These are phyloP conservation scores for Cercophora newfieldiana DNA, from an alignment of 495 filamentous ascomycete species.

Conservation along the genomic window DNA sequence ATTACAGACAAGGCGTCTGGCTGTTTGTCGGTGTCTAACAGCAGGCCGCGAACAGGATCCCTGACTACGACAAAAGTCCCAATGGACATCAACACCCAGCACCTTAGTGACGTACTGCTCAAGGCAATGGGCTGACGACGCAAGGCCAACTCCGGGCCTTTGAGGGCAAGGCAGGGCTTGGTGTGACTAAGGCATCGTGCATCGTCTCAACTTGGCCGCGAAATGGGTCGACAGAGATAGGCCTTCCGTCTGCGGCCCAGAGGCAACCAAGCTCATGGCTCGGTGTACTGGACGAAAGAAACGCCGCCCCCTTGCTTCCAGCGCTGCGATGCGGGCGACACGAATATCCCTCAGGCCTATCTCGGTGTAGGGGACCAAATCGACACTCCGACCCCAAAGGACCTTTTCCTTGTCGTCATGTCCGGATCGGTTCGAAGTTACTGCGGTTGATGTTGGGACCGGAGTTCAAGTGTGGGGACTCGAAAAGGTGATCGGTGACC, in stretches of 20 bases:
- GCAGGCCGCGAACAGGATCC: neutral
- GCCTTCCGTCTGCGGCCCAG: neutral
- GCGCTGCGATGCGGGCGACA: no score
- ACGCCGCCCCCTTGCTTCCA: neutral
- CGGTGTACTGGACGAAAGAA: neutral
- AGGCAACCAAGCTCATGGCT: neutral
- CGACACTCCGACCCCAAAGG: neutral
- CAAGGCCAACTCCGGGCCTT: neutral
- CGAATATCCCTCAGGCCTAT: neutral
- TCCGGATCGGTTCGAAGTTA: neutral
- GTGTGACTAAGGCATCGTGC: neutral
- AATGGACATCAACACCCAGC: neutral
- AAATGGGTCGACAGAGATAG: neutral
- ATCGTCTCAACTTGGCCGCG: neutral
- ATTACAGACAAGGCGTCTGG: neutral
- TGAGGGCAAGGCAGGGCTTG: neutral
- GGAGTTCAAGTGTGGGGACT: no score
- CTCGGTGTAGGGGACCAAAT: no score
- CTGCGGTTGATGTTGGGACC: neutral
- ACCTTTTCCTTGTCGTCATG: neutral
- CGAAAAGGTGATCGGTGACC: no score
- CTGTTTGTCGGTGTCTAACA: neutral
- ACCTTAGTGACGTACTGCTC: neutral
- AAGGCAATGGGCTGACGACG: neutral
- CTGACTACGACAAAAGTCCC: neutral